Percentiles rank a stretch among this genome's conserved stretches.
Evolutionary conservation across 192 early-diverging fungal species (phyloP).

Genomic region (Spizellomyces sp.): DNA sequence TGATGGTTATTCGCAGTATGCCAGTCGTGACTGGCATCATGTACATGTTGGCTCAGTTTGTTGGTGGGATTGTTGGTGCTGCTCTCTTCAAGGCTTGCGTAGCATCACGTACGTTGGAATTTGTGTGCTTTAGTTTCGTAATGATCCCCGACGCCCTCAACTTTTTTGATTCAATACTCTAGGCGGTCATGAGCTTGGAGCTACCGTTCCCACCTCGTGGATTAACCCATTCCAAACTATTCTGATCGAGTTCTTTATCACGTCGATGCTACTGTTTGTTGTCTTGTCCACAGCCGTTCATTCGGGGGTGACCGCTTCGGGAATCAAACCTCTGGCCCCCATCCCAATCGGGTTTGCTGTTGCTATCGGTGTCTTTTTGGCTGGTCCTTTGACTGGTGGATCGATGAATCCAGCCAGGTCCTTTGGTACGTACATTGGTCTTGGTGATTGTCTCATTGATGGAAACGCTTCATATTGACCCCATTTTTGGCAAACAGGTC

Average conservation of each 20-base stretch:
- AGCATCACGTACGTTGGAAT: not conserved
- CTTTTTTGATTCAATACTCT: not conserved
- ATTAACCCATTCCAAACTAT: slow-evolving; percentile 1
- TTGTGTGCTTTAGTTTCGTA: not conserved
- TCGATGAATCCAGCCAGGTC: slow-evolving; percentile 31
- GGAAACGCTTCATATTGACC: not conserved
- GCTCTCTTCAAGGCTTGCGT: slow-evolving; percentile 20
- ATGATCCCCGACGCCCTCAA: no score
- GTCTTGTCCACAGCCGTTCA: slow-evolving; percentile 28
- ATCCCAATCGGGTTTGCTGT: slow-evolving; percentile 30
- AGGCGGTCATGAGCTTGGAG: slow-evolving; percentile 9
- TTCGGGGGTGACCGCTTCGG: not conserved
- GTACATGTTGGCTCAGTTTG: slow-evolving; percentile 15
- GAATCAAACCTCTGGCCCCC: slow-evolving; percentile 24
- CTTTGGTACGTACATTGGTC: slow-evolving; percentile 12
- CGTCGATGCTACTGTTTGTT: slow-evolving; percentile 19
- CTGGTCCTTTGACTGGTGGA: slow-evolving; percentile 17
- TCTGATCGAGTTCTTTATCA: slow-evolving; percentile 29
- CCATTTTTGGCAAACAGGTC: slow-evolving; percentile 4
- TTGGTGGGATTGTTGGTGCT: slow-evolving; percentile 23
- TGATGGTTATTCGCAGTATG: slow-evolving; percentile 25
- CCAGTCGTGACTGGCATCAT: slow-evolving; percentile 3
- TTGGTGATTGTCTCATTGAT: no score
- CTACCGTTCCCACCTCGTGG: slow-evolving; percentile 3
- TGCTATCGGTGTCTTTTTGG: slow-evolving; percentile 17